These are phyloP conservation scores for Gymnopus androsaceus DNA, from an alignment of 1,284 basidiomycete genomes.

Conservation along the genomic window DNA sequence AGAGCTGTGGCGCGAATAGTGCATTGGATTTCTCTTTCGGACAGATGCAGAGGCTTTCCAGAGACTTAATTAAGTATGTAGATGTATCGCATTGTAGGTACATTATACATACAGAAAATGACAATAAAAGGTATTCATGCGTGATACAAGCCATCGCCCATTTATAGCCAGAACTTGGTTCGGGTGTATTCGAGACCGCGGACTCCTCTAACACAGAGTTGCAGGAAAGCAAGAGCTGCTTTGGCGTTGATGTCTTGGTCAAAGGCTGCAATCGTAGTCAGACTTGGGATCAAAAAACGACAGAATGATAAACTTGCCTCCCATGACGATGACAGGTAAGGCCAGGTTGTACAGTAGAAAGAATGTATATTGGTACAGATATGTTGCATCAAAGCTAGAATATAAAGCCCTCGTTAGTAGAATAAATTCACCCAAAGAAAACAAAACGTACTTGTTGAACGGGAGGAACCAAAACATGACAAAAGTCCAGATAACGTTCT, in stretches of 20 bases:
- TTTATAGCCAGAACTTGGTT: constrained; percentile 90
- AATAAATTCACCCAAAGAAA: neutral
- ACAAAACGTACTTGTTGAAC: constrained; percentile 69
- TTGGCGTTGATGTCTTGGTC: constrained; percentile 95
- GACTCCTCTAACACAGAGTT: constrained; percentile 92
- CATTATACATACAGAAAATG: too few relatives aligned
- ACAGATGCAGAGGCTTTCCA: too few relatives aligned
- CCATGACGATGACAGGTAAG: constrained; percentile 87
- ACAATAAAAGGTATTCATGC: too few relatives aligned
- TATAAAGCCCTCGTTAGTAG: constrained; percentile 18
- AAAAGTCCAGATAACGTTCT: constrained; percentile 92
- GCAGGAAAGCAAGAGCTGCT: constrained; percentile 89
- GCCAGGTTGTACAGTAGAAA: constrained; percentile 88
- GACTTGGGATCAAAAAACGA: constrained; percentile 13
- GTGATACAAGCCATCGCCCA: constrained; percentile 95
- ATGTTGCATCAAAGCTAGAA: constrained; percentile 87
- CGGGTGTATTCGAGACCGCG: constrained; percentile 92
- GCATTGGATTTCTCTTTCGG: too few relatives aligned
- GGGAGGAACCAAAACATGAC: constrained; percentile 94
- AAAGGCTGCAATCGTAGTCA: constrained; percentile 58
- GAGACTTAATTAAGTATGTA: too few relatives aligned
- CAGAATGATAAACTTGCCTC: constrained; percentile 53
- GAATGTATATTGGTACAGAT: constrained; percentile 95
- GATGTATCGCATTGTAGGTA: too few relatives aligned
- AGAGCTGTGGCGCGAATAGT: too few relatives aligned